Conservation (phyloP, 768 basidiomycete species). For the Leccinum rimulosum region DNA sequence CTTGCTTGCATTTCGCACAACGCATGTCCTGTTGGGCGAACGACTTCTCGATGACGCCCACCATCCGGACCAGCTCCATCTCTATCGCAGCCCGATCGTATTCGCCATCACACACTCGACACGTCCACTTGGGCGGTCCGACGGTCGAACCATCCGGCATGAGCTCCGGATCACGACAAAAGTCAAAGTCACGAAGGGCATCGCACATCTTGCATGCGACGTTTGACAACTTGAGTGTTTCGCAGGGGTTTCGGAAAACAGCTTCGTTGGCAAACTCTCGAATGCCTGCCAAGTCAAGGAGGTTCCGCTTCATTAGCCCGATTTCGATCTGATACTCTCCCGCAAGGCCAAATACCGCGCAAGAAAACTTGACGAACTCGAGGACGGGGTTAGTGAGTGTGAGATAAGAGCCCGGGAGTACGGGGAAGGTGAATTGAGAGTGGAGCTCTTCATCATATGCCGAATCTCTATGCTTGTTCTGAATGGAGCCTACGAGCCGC, state of each 20-base stretch:
- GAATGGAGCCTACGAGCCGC: slow-evolving; percentile 59
- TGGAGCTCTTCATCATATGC: slow-evolving; percentile 51
- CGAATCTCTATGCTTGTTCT: slow-evolving; percentile 60
- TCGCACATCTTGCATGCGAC: slow-evolving; percentile 91
- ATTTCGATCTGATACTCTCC: slow-evolving; percentile 85
- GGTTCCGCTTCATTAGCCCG: slow-evolving; percentile 82
- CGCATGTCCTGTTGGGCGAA: slow-evolving; percentile 89
- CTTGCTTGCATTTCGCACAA: slow-evolving; percentile 86
- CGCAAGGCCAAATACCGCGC: slow-evolving; percentile 77
- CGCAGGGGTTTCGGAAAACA: slow-evolving; percentile 87
- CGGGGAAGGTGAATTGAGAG: slow-evolving; percentile 73
- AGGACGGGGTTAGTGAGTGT: slow-evolving; percentile 76
- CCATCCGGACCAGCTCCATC: slow-evolving; percentile 75
- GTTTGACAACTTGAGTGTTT: slow-evolving; percentile 77
- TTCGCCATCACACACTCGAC: slow-evolving; percentile 73
- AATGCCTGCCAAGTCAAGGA: slow-evolving; percentile 83
- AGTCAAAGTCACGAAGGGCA: slow-evolving; percentile 84
- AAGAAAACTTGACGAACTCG: slow-evolving; percentile 86
- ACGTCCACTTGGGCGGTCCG: slow-evolving; percentile 60
- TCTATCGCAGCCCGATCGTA: slow-evolving; percentile 90
- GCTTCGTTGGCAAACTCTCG: slow-evolving; percentile 87
- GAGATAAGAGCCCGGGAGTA: slow-evolving; percentile 84
- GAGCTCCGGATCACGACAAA: slow-evolving; percentile 88
- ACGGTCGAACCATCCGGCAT: slow-evolving; percentile 54
- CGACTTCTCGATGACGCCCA: slow-evolving; percentile 64